Evolutionary conservation across 768 basidiomycete species (phyloP).

Genomic region (Leccinum boreale): DNA sequence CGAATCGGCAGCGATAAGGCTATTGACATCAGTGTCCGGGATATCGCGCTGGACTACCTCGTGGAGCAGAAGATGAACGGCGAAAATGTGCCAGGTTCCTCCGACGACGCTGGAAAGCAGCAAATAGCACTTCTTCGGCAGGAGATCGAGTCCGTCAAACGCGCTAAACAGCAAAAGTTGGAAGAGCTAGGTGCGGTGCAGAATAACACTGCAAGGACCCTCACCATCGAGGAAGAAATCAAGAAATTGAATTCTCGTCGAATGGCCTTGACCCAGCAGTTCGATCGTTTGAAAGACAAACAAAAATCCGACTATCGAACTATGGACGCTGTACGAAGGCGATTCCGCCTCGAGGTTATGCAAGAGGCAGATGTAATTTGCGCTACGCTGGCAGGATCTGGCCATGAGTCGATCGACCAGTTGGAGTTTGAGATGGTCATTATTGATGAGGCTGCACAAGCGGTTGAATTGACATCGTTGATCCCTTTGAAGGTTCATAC

Average conservation of each 20-base stretch:
- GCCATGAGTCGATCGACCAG: conserved; percentile 78
- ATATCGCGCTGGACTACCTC: conserved; percentile 82
- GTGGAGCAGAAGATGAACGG: conserved; percentile 72
- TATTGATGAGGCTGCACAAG: conserved; percentile 98
- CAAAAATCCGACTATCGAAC: conserved; percentile 77
- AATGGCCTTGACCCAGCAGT: conserved; percentile 58
- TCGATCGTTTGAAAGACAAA: conserved; percentile 79
- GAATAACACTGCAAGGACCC: conserved; percentile 52
- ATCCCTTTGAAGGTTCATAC: conserved; percentile 92
- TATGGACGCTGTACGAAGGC: conserved; percentile 78
- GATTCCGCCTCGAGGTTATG: conserved; percentile 71
- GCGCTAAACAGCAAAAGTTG: conserved; percentile 53
- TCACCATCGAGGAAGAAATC: conserved; percentile 70
- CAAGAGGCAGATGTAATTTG: conserved; percentile 92
- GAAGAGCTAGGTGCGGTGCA: conserved; percentile 54
- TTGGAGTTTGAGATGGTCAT: conserved; percentile 94
- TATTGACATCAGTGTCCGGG: conserved; percentile 76
- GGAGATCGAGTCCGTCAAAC: conserved; percentile 70
- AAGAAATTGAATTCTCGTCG: conserved; percentile 61
- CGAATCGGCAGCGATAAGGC: conserved; percentile 79
- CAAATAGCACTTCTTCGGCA: conserved; percentile 57
- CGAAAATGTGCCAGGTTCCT: conserved; percentile 34
- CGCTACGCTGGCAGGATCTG: conserved; percentile 88
- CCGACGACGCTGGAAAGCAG: conserved; percentile 52
- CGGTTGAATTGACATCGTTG: conserved; percentile 90